Percentiles rank a stretch among this genome's conserved stretches.
Conservation (phyloP, 2,329 filamentous ascomycete genomes). For the Beauveria sp. region DNA sequence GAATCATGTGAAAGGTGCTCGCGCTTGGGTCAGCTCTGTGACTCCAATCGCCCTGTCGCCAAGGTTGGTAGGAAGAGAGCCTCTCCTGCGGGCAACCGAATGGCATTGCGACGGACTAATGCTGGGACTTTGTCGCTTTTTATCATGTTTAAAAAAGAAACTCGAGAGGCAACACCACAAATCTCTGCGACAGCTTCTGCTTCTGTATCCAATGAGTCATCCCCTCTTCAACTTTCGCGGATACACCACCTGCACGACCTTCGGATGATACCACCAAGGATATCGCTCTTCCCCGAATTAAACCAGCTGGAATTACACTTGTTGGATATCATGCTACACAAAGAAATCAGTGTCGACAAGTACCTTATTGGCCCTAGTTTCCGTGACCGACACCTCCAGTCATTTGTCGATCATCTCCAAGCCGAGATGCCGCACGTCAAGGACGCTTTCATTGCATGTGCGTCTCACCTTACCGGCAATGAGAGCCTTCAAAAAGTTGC, state of each 20-base stretch:
- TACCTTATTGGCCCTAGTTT: slow-evolving; percentile 12
- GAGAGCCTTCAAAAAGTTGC: slow-evolving; percentile 7
- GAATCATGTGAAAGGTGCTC: slow-evolving; percentile 6
- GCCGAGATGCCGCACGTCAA: slow-evolving; percentile 4
- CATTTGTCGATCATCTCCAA: slow-evolving; percentile 9
- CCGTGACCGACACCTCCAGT: slow-evolving; percentile 9
- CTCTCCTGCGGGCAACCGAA: neutral
- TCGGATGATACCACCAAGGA: neutral
- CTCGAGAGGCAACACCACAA: no score
- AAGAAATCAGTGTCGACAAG: slow-evolving; percentile 11
- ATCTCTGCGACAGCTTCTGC: neutral
- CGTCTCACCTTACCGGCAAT: slow-evolving; percentile 5
- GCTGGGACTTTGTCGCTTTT: neutral
- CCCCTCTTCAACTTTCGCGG: neutral
- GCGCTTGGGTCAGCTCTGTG: neutral
- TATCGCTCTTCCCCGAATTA: slow-evolving; percentile 8
- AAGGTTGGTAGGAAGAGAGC: neutral
- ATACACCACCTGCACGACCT: neutral
- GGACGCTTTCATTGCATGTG: slow-evolving; percentile 12
- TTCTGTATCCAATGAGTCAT: neutral
- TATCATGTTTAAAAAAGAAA: neutral
- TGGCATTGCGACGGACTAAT: neutral
- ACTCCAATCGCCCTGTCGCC: neutral
- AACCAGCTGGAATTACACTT: slow-evolving; percentile 10
- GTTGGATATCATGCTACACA: slow-evolving; percentile 9